Conservation (phyloP, 2,329 filamentous ascomycete genomes). For the Beauveria brongniartii region DNA sequence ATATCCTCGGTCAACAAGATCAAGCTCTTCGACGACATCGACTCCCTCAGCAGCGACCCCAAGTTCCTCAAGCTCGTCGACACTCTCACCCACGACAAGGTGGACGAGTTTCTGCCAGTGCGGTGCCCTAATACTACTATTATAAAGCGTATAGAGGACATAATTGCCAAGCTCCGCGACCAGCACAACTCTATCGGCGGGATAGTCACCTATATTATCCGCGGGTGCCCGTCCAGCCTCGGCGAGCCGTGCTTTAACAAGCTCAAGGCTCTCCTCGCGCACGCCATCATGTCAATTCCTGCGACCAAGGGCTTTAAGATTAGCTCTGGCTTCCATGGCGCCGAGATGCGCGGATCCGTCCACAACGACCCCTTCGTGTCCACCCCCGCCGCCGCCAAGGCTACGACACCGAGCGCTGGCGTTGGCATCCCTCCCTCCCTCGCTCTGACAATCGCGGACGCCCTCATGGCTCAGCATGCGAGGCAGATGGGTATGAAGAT, state of each 20-base stretch:
- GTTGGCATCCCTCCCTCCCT: conserved; percentile 44
- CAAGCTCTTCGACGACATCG: conserved; percentile 24
- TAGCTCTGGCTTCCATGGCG: conserved; percentile 84
- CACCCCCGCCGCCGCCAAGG: conserved; percentile 17
- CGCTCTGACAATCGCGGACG: conserved; percentile 78
- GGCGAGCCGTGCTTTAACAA: conserved; percentile 96
- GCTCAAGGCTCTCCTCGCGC: conserved; percentile 81
- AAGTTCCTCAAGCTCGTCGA: conserved; percentile 68
- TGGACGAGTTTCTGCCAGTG: conserved; percentile 79
- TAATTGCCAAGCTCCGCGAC: conserved; percentile 72
- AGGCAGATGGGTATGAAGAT: conserved; percentile 34
- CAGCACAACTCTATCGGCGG: conserved; percentile 84
- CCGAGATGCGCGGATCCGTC: conserved; percentile 74
- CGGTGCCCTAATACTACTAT: conserved; percentile 65
- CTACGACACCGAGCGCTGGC: background rate
- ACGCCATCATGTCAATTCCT: conserved; percentile 92
- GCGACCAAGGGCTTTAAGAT: conserved; percentile 95
- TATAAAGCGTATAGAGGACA: conserved; percentile 64
- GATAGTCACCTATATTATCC: conserved; percentile 88
- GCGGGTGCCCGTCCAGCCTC: conserved; percentile 74
- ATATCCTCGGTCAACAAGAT: conserved; percentile 70
- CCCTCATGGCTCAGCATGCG: conserved; percentile 72
- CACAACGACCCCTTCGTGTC: conserved; percentile 66
- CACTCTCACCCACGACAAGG: conserved; percentile 62
- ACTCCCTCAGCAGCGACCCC: conserved; percentile 71